Evolutionary conservation across 305 asterid species (phyloP), one percentile per base, ranked within the genome.

Genomic region (Fraxinus xanthoxyloides): DNA sequence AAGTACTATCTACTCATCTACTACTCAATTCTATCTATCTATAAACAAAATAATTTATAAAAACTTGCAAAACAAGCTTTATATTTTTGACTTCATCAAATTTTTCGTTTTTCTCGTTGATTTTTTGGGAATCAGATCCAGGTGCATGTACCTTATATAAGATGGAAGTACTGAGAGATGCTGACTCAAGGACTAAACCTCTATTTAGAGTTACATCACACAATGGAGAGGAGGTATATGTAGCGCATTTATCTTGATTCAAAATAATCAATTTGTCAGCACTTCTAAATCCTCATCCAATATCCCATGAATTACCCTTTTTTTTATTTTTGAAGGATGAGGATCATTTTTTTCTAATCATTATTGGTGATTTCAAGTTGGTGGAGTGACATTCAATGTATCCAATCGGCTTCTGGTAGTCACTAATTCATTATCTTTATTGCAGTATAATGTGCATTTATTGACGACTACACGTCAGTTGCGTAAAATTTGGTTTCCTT

Each of bases 151-250:
- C 83, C 69, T 83, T 88, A 80, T 93, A 95, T 89, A 93, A 90
- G 90, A 92, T 95, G 98, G 97, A 95, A 90, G 93, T 93, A 79
- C 85, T 89, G 67, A 90, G 95, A 89, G 97, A 92, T 86, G 87
- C 85, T 82, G 91, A 86, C 86, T 85, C 82, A 76, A 89, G 88
- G 89, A 82, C 89, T 75, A 92, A 91, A 31, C 97, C 98, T 82
- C 86, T 90, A 74, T 95, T 93, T 85, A 92, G 84, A 92, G 97
- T 95, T 86, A 92, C 98, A 73, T 77, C 90, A 79, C 95, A 92
- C 79, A 83, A 82, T 75, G 97, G 97, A 85, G 97, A 93, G 81
- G 97, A 92, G 98, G 98, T 95, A 92, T 59, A 43, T 77, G 63
- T 77, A 82, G 81, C 83, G 82, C 84, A 81, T 75, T 80, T 74